Base-by-base conservation (phyloP, 345 rosid genomes). In the Melaleuca alternifolia region DNA sequence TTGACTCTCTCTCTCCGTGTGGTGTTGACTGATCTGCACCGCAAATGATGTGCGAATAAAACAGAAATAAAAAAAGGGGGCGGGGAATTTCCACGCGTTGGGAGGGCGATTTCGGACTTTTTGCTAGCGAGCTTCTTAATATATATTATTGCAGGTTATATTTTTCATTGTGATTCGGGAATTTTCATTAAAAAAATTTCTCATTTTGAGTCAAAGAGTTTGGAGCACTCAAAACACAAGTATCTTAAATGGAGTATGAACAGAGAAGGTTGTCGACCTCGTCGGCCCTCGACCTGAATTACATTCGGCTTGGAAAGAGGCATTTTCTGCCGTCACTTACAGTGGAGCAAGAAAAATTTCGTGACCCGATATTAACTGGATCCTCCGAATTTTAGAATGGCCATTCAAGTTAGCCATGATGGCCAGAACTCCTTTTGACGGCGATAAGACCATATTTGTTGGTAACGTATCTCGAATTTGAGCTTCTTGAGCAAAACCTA, bases 1-100 rank as follows among this genome's bases (percentile, higher is more conserved):
- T 87, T 87, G 88, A 87, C 82, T 37, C 23, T 11, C 54, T 54
- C 71, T 62, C 76, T 65, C 79, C 79, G 79, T 18, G 79, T 71
- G 48, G 79, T 33, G 79, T 71, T 37, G 79, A 71, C 79, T 37
- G 79, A 1, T 18, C 79, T 37, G 26, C 79, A 9, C 24, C 28
- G 41, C 11, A 2, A n/a, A n/a, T n/a, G 46, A 37, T 9, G 48
- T 12, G 24, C 79, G 26, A 71, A 18, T 21, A 71, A 71, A 71
- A 37, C 28, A 2, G 2, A 3, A 71, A 18, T 1, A 10, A 2
- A 37, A 0, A 3, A 1, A 2, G 41, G 79, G 48, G 6, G 79
- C 46, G 12, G 59, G 12, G 48, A 37, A 71, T 18, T 10, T 18
- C 21, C 48, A 71, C 79, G 79, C 79, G 79, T 5, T 71, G 71